phyloP scores from a whole-genome alignment of 2,329 filamentous ascomycete species.

The Cordyceps sp. region DNA sequence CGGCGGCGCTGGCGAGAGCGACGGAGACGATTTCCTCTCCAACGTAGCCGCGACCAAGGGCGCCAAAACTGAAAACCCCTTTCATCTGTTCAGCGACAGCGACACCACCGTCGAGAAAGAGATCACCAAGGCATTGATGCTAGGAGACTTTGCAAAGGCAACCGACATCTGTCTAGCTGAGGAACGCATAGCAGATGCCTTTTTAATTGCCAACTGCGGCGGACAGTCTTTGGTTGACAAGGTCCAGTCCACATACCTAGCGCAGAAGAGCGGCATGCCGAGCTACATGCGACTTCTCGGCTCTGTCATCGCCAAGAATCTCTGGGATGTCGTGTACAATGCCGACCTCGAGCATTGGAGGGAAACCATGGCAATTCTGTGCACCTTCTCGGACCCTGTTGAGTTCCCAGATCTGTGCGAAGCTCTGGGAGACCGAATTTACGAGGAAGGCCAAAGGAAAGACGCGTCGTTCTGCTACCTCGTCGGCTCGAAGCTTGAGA shows the following conservation, averaged over 20 bases:
- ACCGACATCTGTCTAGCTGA: slow-evolving; percentile 79
- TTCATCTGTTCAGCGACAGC: slow-evolving; percentile 72
- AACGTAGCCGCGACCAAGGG: slow-evolving; percentile 77
- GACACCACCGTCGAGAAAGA: slow-evolving; percentile 72
- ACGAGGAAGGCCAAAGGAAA: slow-evolving; percentile 62
- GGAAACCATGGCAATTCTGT: slow-evolving; percentile 88
- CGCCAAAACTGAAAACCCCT: slow-evolving; percentile 85
- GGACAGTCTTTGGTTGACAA: slow-evolving; percentile 88
- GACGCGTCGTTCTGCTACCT: slow-evolving; percentile 95
- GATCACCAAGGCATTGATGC: slow-evolving; percentile 75
- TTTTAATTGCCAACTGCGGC: slow-evolving; percentile 94
- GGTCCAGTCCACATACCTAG: slow-evolving; percentile 80
- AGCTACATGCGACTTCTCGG: slow-evolving; percentile 85
- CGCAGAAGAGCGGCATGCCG: slow-evolving; percentile 63
- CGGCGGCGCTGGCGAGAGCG: slow-evolving; percentile 41
- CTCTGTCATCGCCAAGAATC: slow-evolving; percentile 87
- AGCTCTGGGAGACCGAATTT: slow-evolving; percentile 77
- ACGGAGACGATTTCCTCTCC: slow-evolving; percentile 74
- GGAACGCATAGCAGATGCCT: slow-evolving; percentile 83
- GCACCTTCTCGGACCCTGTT: slow-evolving; percentile 79
- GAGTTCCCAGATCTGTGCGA: slow-evolving; percentile 95
- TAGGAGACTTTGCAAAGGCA: slow-evolving; percentile 81
- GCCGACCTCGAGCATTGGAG: slow-evolving; percentile 90
- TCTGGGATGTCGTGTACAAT: slow-evolving; percentile 97
- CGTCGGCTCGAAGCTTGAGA: slow-evolving; percentile 90